Percentiles rank a stretch among this genome's conserved stretches.
phyloP scores from a whole-genome alignment of 176 grass and related monocot species.

The Miscanthus lutarioriparius region DNA sequence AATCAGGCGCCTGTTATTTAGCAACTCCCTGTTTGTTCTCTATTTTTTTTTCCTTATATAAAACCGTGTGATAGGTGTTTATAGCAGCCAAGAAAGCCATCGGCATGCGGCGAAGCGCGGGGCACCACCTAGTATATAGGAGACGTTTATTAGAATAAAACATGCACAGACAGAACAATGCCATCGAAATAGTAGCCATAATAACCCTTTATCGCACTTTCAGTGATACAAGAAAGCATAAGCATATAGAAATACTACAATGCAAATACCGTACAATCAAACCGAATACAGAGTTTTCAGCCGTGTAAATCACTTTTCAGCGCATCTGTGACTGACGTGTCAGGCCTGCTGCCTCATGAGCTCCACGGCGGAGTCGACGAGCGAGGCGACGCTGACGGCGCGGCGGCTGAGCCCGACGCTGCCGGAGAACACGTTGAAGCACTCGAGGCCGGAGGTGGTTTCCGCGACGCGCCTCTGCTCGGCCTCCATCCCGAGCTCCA shows the following conservation, averaged over 20 bases:
- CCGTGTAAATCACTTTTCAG: not conserved
- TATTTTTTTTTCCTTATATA: no score
- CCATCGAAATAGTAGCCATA: no score
- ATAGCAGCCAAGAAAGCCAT: no score
- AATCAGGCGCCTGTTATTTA: no score
- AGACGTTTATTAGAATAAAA: no score
- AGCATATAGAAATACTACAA: not conserved
- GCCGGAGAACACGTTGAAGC: conserved; percentile 78
- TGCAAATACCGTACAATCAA: not conserved
- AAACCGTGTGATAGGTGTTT: no score
- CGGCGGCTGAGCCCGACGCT: conserved; percentile 71
- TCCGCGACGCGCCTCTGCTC: conserved; percentile 42
- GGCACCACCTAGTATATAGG: no score
- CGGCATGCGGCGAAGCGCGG: no score
- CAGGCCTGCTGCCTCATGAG: conserved; percentile 35
- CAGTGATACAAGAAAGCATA: not conserved
- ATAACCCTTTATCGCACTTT: no score
- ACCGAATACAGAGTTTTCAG: not conserved
- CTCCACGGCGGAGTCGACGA: conserved; percentile 45
- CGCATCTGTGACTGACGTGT: not conserved
- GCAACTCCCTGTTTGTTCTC: no score
- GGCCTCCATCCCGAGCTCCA: conserved; percentile 49
- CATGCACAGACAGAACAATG: no score
- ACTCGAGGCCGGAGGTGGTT: conserved; percentile 75
- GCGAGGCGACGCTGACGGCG: conserved; percentile 33